These are phyloP conservation scores for Brettanomyces sp. DNA, from an alignment of 805 yeast genomes.

Conservation along the genomic window DNA sequence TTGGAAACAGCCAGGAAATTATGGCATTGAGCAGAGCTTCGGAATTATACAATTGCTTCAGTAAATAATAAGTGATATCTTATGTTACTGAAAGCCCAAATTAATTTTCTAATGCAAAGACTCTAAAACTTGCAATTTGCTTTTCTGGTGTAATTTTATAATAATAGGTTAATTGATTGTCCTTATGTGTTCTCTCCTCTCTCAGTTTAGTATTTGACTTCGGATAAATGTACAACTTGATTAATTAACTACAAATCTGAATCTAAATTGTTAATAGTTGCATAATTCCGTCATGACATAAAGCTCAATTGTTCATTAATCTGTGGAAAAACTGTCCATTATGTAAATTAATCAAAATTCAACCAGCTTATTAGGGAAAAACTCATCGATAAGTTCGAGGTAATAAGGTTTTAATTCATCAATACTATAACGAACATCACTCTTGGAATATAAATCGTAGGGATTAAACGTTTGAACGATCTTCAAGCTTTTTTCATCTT, in stretches of 20 bases:
- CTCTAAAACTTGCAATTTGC: too few species aligned
- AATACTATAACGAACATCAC: slow-evolving; percentile 37
- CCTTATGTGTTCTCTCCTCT: too few species aligned
- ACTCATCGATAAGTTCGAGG: slow-evolving; percentile 55
- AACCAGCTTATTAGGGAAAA: slow-evolving; percentile 45
- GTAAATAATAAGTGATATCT: background rate
- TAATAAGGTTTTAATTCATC: slow-evolving; percentile 50
- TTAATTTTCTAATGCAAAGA: too few species aligned
- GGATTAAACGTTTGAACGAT: slow-evolving; percentile 62
- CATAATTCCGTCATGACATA: too few species aligned
- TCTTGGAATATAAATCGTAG: slow-evolving; percentile 60
- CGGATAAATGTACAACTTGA: too few species aligned
- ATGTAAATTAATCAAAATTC: slow-evolving; percentile 33
- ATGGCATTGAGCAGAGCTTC: slow-evolving; percentile 80
- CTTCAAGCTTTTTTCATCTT: slow-evolving; percentile 48
- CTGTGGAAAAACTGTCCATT: too few species aligned
- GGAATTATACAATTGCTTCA: slow-evolving; percentile 42
- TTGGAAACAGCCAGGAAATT: slow-evolving; percentile 82
- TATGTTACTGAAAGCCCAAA: too few species aligned
- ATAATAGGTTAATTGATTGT: too few species aligned
- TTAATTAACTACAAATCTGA: too few species aligned
- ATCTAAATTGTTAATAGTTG: too few species aligned
- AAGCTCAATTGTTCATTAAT: too few species aligned
- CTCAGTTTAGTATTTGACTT: background rate
- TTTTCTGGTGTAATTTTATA: too few species aligned